Percentiles rank a stretch among this genome's conserved stretches.
Conservation (phyloP, 202 grass and related monocot species). For the Panicum hallii region DNA sequence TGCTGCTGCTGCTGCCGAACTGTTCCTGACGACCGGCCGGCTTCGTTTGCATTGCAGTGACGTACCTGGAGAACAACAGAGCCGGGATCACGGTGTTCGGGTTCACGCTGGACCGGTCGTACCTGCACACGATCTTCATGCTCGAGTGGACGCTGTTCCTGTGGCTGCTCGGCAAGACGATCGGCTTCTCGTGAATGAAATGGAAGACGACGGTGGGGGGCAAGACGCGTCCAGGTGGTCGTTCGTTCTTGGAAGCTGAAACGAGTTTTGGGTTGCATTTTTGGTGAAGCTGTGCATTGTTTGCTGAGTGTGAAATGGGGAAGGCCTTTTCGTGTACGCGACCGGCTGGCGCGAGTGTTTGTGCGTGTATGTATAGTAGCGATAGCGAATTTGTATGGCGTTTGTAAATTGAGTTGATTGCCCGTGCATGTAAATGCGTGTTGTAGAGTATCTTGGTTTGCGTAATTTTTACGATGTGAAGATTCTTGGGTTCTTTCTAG, state of each 20-base stretch:
- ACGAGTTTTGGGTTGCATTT: background rate
- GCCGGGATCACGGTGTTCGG: conserved; percentile 92
- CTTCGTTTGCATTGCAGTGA: conserved; percentile 67
- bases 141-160: conserved; percentile 88
- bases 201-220: background rate
- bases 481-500: background rate
- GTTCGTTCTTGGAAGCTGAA: background rate
- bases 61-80: conserved; percentile 94
- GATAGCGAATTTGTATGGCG: background rate
- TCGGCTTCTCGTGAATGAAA: conserved; percentile 73
- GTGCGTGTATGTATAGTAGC: background rate
- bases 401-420: conserved; percentile 38
- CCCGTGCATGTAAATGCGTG: conserved; percentile 15
- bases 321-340: background rate
- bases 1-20: background rate
- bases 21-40: background rate
- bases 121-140: conserved; percentile 90
- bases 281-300: background rate
- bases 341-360: background rate
- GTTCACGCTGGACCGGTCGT: conserved; percentile 79
- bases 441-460: background rate
- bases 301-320: background rate
- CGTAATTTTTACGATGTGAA: background rate
- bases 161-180: conserved; percentile 89
- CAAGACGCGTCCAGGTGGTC: background rate